Base-by-base conservation (phyloP, 345 rosid species). In the Salix udensis region DNA sequence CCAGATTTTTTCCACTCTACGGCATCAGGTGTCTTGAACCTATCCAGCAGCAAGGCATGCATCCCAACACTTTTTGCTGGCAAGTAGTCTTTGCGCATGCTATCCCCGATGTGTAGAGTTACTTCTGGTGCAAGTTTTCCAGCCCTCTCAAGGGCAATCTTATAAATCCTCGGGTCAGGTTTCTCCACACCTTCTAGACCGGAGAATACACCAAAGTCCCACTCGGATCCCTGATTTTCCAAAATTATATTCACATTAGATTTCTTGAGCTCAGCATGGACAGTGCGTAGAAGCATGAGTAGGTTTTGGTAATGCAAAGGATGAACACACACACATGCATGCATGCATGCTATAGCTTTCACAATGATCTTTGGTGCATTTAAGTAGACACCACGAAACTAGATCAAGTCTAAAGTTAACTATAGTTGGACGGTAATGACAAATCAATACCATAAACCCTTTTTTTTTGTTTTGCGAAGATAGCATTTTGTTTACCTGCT, bases 161-260 rank as follows among this genome's bases (percentile, higher is more conserved):
- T 72, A 46, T 88, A 94, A 5, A 94, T 91, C 80, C 81, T 86
- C 2, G 94, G 94, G 80, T 94, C 88, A 6, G 98, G 98, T 85
- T 94, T 94, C 90, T 94, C 98, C 21, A 94, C 82, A 37, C 98
- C 98, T 78, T 89, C 97, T 39, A 92, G 77, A 42, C 98, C 98
- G 52, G 98, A 94, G 84, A 94, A 94, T 34, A 94, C 97, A 74
- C 98, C 97, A 83, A 94, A 92, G 77, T 92, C 98, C 97, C 97
- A 94, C 83, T 94, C 98, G 1, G 89, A 83, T 3, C 85, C 94
- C 98, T 94, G 76, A 34, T 84, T 37, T 78, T 28, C n/a, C 64
- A 15, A 52, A 61, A 67, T 52, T 21, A 65, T 15, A 23, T 28
- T 8, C 11, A 14, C 8, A 42, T 78, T 58, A 76, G 60, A 50